Evolutionary conservation across 257 asterid genomes (phyloP).

Genomic region (Buddleja alternifolia): DNA sequence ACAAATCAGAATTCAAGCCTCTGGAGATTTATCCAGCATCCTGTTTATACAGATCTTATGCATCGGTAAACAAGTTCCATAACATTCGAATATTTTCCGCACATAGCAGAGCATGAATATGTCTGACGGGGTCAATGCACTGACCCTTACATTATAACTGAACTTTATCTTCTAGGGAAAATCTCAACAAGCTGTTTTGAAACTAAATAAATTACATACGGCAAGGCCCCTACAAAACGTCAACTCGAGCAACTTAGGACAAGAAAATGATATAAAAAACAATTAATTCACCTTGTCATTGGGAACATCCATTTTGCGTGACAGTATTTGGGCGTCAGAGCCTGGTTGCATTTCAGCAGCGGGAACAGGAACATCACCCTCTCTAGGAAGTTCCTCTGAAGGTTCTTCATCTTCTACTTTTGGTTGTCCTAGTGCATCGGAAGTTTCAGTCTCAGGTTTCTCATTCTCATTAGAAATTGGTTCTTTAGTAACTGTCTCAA

Average conservation of each 20-base stretch:
- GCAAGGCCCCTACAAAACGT: not conserved
- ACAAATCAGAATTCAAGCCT: not conserved
- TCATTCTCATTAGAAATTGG: slow-evolving; percentile 39
- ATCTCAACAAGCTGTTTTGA: not conserved
- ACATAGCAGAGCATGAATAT: no score
- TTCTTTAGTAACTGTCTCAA: slow-evolving; percentile 33
- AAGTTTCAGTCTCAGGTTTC: slow-evolving; percentile 35
- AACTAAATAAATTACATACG: not conserved
- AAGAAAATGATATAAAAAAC: not conserved
- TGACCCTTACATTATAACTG: not conserved
- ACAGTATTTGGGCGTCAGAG: slow-evolving; percentile 48
- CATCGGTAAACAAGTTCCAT: not conserved
- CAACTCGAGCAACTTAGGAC: not conserved
- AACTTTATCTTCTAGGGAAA: not conserved
- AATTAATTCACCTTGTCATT: slow-evolving; percentile 68
- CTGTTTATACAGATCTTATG: not conserved
- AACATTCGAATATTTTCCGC: no score
- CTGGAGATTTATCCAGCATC: not conserved
- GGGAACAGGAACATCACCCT: slow-evolving; percentile 52
- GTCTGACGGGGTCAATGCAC: no score
- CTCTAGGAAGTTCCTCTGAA: slow-evolving; percentile 46
- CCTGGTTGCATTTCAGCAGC: slow-evolving; percentile 38
- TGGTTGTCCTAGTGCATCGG: slow-evolving; percentile 36
- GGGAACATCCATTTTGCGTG: slow-evolving; percentile 92
- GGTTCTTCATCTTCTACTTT: slow-evolving; percentile 44